A percentile compares a stretch with the other conserved stretches of the same genome.
Evolutionary conservation across 495 filamentous ascomycete genomes (phyloP).

Genomic region (Thermothielavioides terrestris): DNA sequence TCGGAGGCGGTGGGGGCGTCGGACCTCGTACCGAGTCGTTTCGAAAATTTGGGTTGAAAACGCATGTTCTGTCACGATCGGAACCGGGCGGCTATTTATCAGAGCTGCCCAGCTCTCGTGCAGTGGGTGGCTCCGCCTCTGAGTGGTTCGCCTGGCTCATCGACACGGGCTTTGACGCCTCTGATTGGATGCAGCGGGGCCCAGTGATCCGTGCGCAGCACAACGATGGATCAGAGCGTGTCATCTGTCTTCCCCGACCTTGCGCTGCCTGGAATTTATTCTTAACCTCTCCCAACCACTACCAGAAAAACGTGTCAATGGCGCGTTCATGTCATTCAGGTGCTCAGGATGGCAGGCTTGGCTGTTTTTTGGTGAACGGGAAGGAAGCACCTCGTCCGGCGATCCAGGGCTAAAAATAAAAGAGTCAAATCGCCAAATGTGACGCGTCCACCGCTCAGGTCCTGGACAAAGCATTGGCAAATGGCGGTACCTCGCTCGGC

Average conservation of each 20-base stretch:
- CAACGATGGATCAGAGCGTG: conserved; percentile 17
- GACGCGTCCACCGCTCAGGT: no score
- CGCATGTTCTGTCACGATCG: conserved; percentile 32
- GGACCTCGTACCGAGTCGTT: conserved; percentile 20
- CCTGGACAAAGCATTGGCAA: no score
- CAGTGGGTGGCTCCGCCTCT: conserved; percentile 23
- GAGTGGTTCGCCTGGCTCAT: conserved; percentile 23
- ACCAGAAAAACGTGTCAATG: no score
- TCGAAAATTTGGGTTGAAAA: conserved; percentile 29
- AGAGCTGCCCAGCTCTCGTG: conserved; percentile 19
- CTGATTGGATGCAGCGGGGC: conserved; percentile 19
- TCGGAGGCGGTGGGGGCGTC: neutral
- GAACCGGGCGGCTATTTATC: conserved; percentile 35
- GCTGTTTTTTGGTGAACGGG: no score
- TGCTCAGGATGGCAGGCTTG: no score
- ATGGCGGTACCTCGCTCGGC: no score
- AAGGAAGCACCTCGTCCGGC: no score
- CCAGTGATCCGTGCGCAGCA: conserved; percentile 20
- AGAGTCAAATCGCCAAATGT: no score
- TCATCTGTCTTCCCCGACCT: conserved; percentile 14
- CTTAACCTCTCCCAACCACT: no score
- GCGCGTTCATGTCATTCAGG: no score
- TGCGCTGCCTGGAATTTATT: neutral
- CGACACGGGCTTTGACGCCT: conserved; percentile 9
- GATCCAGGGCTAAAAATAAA: no score